phyloP scores from a whole-genome alignment of 2,329 filamentous ascomycete species.

The Conoideocrella luteorostrata region DNA sequence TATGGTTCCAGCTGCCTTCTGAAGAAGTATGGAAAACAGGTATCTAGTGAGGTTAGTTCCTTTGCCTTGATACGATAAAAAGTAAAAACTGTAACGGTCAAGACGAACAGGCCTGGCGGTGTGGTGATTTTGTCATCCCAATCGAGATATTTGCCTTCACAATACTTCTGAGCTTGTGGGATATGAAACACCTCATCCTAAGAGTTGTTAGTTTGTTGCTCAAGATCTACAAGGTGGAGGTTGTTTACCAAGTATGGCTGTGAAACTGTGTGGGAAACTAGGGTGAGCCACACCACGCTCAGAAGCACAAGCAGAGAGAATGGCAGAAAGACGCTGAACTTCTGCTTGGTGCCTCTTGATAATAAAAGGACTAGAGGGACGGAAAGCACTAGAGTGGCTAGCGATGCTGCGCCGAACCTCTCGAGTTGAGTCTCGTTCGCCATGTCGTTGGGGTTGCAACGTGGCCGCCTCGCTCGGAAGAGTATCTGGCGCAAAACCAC shows the following conservation, averaged over 20 bases:
- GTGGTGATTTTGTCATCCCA: constrained; percentile 99
- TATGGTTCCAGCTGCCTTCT: constrained; percentile 14
- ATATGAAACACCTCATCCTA: constrained; percentile 87
- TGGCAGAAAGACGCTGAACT: not conserved
- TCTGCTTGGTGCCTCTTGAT: not conserved
- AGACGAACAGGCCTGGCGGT: constrained; percentile 67
- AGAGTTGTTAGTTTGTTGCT: constrained; percentile 8
- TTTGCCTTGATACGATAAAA: not conserved
- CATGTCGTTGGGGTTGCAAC: constrained; percentile 4
- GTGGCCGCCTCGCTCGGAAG: constrained; percentile 3
- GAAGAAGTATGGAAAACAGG: constrained; percentile 31
- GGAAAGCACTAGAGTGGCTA: constrained; percentile 8
- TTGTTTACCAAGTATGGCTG: constrained; percentile 48
- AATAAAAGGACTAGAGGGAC: constrained; percentile 8
- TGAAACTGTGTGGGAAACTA: constrained; percentile 31
- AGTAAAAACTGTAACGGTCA: not conserved
- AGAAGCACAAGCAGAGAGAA: constrained; percentile 11
- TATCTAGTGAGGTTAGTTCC: constrained; percentile 32
- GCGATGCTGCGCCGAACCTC: not conserved
- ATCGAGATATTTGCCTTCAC: constrained; percentile 60
- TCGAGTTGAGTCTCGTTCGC: not conserved
- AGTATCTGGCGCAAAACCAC: no score
- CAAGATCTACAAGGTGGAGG: not conserved
- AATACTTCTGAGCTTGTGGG: constrained; percentile 85
- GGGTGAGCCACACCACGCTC: constrained; percentile 15